phyloP scores from a whole-genome alignment of 495 filamentous ascomycete species.

The Daldinia grandis region DNA sequence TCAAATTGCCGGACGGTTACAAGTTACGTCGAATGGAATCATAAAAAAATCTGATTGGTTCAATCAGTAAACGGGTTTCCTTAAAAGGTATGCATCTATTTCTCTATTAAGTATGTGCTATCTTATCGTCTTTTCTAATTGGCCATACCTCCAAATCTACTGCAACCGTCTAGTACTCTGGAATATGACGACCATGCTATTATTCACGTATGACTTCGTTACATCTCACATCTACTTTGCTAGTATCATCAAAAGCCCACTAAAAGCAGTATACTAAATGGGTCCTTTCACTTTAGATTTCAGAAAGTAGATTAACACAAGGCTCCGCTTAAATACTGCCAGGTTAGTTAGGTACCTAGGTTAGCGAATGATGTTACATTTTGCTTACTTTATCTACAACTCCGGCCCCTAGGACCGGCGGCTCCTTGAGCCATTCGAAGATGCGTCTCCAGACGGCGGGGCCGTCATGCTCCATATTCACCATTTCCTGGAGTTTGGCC shows the following conservation, averaged over 20 bases:
- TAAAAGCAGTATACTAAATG: no score
- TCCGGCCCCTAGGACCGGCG: conserved; percentile 16
- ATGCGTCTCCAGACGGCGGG: conserved; percentile 54
- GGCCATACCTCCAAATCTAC: background rate
- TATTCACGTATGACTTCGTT: no score
- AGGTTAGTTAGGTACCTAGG: background rate
- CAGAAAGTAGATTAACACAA: background rate
- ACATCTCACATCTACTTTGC: no score
- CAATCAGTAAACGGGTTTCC: background rate
- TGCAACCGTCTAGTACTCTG: no score
- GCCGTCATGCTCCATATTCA: conserved; percentile 53
- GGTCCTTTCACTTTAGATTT: no score
- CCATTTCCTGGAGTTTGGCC: conserved; percentile 21
- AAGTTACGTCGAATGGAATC: no score
- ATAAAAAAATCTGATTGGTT: background rate
- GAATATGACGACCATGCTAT: no score
- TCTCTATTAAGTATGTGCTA: background rate
- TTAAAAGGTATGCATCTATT: background rate
- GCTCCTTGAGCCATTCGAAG: conserved; percentile 53
- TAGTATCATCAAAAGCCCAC: no score
- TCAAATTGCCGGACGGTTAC: no score
- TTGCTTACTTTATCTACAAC: conserved; percentile 17
- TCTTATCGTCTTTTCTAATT: background rate
- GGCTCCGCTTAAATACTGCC: background rate
- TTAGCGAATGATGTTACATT: conserved; percentile 11